Base-by-base conservation (phyloP, 202 grass and related monocot genomes). In the Brachypodium distachyon region DNA sequence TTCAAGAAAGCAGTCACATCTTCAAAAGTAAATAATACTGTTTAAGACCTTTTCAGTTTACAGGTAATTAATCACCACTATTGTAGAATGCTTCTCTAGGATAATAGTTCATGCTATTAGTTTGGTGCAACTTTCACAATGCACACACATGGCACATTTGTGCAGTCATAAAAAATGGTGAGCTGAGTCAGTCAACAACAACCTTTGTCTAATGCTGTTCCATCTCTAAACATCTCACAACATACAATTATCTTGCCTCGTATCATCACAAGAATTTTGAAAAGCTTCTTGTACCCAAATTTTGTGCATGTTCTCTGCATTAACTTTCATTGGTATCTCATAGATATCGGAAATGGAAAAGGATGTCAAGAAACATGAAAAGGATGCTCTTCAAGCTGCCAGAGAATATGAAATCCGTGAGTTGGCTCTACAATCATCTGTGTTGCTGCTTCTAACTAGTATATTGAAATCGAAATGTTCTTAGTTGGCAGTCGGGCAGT, bases 261-360 rank as follows among this genome's bases (percentile, higher is more conserved):
- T 51, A 34, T 52, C 57, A 59, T 59, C 25, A 74, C 27, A 26
- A 40, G 13, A 39, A 40, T 12, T 27, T 55, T 38, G 22, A 16
- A 4, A 55, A 39, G 69, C 55, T 27, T 72, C 40, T 18, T 10
- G 37, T 72, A 72, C 5, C 23, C 39, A 67, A 67, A 21, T 54
- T 54, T 14, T 72, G 33, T 41, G 4, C 54, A 8, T 66, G 29
- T 76, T 43, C 52, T 89, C 9, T 67, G 3, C 39, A n/a, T 87
- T 89, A 18, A 66, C 72, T 0, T 60, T 52, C 26, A 81, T 46
- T 82, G 23, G 53, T 48, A 62, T 89, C 17, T 78, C 28, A 53
- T 84, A 94, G 95, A 88, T 97, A 75, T 88, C 73, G 82, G 91
- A 97, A 80, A 94, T 94, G 87, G 91, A 97, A 56, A 87, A 70